A percentile compares a stretch with the other conserved stretches of the same genome.
Evolutionary conservation across 768 basidiomycete species (phyloP).

Genomic region (Lentinula guzmanii): DNA sequence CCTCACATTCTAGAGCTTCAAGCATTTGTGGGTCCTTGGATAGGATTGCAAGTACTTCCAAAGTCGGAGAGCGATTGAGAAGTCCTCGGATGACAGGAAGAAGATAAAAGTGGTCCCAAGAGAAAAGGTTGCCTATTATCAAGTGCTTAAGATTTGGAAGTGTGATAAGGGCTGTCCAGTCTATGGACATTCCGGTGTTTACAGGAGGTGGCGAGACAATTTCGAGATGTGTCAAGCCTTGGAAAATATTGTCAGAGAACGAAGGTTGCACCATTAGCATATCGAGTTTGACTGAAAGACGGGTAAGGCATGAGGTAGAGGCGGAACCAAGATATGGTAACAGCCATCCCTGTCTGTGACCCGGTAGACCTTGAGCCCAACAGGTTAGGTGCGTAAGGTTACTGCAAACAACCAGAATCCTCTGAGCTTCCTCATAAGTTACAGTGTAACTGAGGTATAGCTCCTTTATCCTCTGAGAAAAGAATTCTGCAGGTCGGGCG

Average conservation of each 20-base stretch:
- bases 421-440: slow-evolving; percentile 12
- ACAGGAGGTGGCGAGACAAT: slow-evolving; percentile 19
- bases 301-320: slow-evolving; percentile 3
- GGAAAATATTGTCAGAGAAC: slow-evolving; percentile 13
- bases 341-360: slow-evolving; percentile 2
- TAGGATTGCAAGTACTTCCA: slow-evolving; percentile 20
- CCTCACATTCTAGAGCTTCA: not conserved
- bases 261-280: not conserved
- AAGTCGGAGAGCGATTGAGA: slow-evolving; percentile 11
- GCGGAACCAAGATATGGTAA: not conserved
- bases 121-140: slow-evolving; percentile 21
- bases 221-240: slow-evolving; percentile 22
- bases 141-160: slow-evolving; percentile 27
- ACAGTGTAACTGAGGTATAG: slow-evolving; percentile 21
- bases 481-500: slow-evolving; percentile 20
- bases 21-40: slow-evolving; percentile 16
- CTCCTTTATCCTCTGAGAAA: slow-evolving; percentile 19
- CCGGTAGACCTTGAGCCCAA: slow-evolving; percentile 17
- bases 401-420: slow-evolving; percentile 20
- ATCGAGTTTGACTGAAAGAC: slow-evolving; percentile 18
- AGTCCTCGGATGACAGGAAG: slow-evolving; percentile 15
- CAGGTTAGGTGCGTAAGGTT: slow-evolving; percentile 18
- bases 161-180: slow-evolving; percentile 18
- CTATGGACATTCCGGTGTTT: slow-evolving; percentile 10
- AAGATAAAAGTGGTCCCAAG: slow-evolving; percentile 10